Evolutionary conservation across 2,329 filamentous ascomycete species (phyloP), one percentile per base, ranked within the genome.

Genomic region (Cercospora berteroae): DNA sequence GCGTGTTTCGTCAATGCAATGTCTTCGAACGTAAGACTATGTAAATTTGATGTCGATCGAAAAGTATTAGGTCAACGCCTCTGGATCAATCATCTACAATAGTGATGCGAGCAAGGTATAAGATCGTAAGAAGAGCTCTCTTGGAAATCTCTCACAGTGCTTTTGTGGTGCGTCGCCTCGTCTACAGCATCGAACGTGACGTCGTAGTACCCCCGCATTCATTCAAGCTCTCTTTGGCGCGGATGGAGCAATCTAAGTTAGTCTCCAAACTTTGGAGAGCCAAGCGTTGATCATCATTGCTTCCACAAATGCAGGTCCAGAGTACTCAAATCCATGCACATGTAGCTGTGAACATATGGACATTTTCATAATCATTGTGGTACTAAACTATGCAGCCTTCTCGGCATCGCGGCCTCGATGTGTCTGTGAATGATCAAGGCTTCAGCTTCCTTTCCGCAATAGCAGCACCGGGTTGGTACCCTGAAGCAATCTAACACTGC

Each of bases 181-280:
- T 60, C 57, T 25, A 16, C 23, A 60, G 57, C 57, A 60, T 60
- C n/a, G 39, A 50, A 5, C 59, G 59, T 61, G 59, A 61, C 59
- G 39, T 61, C 59, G 59, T 50, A 20, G 16, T 20, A 5, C 20
- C 59, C 59, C 59, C 59, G 59, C 59, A 61, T 33, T 23, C n/a
- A 61, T 27, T 16, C 12, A 50, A 50, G 36, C 39, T 44, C 33
- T 29, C 9, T 31, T 31, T 20, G 27, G 27, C 55, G 31, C 18
- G 16, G 16, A 48, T 50, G 23, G 36, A 50, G 36, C 36, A 44
- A 61, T 48, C 36, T 48, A 44, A 61, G 31, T 25, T 48, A 61
- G 39, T 48, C 59, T 50, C 59, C 55, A 57, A 57, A 36, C 55
- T 31, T 57, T 25, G 48, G 48, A 50, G 18, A 23, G 48, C 48